phyloP scores from a whole-genome alignment of 2,329 filamentous ascomycete species.

The Monosporascus sp. region DNA sequence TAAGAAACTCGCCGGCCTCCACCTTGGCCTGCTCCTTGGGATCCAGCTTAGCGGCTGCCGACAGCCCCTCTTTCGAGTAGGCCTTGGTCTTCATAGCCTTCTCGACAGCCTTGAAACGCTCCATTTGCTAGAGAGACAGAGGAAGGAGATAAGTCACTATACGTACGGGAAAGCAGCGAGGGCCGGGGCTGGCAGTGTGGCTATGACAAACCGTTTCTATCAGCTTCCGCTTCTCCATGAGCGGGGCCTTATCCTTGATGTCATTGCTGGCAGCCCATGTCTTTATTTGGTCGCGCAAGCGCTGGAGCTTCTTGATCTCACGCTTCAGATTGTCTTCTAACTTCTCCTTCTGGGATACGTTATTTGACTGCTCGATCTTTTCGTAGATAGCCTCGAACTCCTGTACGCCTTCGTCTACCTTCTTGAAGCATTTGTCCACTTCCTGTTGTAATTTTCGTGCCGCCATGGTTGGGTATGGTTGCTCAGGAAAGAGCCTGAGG shows the following conservation, averaged over 20 bases:
- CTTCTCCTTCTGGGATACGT: constrained; percentile 95
- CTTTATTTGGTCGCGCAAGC: constrained; percentile 97
- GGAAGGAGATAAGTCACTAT: constrained; percentile 11
- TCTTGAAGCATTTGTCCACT: constrained; percentile 99
- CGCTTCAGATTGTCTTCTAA: constrained; percentile 96
- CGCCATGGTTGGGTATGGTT: constrained; percentile 61
- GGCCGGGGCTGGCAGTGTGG: neutral
- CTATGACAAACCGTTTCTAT: constrained; percentile 80
- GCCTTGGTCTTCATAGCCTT: constrained; percentile 99
- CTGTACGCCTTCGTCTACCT: constrained; percentile 85
- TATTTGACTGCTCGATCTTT: constrained; percentile 90
- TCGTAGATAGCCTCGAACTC: constrained; percentile 96
- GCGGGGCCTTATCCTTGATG: constrained; percentile 97
- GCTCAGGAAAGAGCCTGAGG: neutral
- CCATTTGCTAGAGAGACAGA: constrained; percentile 72
- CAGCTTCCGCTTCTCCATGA: constrained; percentile 88
- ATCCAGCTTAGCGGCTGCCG: constrained; percentile 85
- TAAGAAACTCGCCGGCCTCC: constrained; percentile 81
- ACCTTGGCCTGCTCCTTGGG: constrained; percentile 96
- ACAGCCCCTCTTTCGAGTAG: constrained; percentile 96
- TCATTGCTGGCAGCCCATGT: constrained; percentile 98
- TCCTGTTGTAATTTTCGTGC: constrained; percentile 95
- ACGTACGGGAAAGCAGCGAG: constrained; percentile 1
- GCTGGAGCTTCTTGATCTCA: constrained; percentile 99
- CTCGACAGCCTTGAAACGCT: constrained; percentile 99